A percentile compares a stretch with the other conserved stretches of the same genome.
These are phyloP conservation scores for Amaranthus tricolor DNA, from an alignment of 179 eudicot genomes.

Conservation along the genomic window DNA sequence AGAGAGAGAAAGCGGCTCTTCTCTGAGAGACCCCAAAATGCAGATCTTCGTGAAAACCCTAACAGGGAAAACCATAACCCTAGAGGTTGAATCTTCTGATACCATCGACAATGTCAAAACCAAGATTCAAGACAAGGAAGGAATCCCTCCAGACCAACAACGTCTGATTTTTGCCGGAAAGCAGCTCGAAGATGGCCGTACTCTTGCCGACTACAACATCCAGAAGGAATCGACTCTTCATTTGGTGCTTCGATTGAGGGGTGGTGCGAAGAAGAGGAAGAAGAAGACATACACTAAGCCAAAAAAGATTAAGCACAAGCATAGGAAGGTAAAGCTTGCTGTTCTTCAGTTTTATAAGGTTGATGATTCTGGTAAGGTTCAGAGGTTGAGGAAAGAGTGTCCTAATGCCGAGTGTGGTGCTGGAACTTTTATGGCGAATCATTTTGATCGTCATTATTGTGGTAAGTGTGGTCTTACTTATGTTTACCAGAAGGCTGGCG, in stretches of 20 bases:
- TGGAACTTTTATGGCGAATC: constrained; percentile 12
- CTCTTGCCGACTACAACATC: constrained; percentile 14
- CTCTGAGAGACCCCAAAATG: too few relatives aligned
- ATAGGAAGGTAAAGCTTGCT: constrained; percentile 5
- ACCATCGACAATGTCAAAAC: too few relatives aligned
- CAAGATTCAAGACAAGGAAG: too few relatives aligned
- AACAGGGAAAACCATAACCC: too few relatives aligned
- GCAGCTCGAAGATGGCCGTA: constrained; percentile 8
- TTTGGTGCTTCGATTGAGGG: constrained; percentile 7
- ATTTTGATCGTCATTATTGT: constrained; percentile 13
- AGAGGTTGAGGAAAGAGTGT: constrained; percentile 8
- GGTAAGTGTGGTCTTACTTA: constrained; percentile 16
- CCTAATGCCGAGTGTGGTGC: constrained; percentile 17
- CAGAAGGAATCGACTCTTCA: constrained; percentile 14
- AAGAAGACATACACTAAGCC: constrained; percentile 18
- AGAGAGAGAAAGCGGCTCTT: too few relatives aligned
- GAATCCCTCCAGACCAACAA: too few relatives aligned
- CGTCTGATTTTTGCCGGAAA: background rate
- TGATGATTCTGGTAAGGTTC: constrained; percentile 9
- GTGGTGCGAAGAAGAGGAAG: constrained; percentile 17
- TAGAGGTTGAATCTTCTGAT: too few relatives aligned
- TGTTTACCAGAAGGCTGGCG: constrained; percentile 16
- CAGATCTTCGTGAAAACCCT: too few relatives aligned
- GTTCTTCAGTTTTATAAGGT: constrained; percentile 15
- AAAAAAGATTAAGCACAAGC: constrained; percentile 13